Evolutionary conservation across 495 filamentous ascomycete genomes (phyloP).

Genomic region (Pseudoneurospora amorphoporcata): DNA sequence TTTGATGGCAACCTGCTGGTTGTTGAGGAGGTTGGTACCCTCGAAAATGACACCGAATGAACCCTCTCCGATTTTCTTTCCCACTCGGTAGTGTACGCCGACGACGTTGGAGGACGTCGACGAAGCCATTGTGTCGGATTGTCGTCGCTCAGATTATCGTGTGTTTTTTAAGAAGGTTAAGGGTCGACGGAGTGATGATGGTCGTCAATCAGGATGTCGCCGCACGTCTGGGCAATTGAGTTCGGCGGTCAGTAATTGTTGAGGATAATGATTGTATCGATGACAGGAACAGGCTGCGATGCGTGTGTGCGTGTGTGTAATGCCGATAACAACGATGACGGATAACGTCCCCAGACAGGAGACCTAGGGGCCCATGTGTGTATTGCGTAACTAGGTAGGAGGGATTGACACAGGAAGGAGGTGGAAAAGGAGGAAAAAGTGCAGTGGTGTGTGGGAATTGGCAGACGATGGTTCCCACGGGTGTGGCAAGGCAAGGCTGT

Average conservation of each 20-base stretch:
- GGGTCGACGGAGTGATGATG: neutral
- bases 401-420: neutral
- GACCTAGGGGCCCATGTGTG: neutral
- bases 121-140: slow-evolving; percentile 59
- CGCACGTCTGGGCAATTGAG: neutral
- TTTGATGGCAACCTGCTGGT: slow-evolving; percentile 99
- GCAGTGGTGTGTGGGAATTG: neutral
- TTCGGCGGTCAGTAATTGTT: neutral
- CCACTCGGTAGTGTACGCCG: slow-evolving; percentile 96
- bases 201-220: neutral
- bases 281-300: neutral
- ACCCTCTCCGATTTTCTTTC: slow-evolving; percentile 99
- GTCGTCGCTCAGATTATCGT: neutral
- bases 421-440: neutral
- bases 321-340: neutral
- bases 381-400: neutral
- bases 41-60: slow-evolving; percentile 99
- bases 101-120: slow-evolving; percentile 90
- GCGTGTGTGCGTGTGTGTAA: neutral
- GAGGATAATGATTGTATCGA: neutral
- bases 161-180: neutral
- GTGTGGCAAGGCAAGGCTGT: neutral
- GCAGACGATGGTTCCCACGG: neutral
- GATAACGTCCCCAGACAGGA: neutral
- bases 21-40: slow-evolving; percentile 96